Evolutionary conservation across 768 basidiomycete genomes (phyloP).

Genomic region (Fomitopsis pulvina): DNA sequence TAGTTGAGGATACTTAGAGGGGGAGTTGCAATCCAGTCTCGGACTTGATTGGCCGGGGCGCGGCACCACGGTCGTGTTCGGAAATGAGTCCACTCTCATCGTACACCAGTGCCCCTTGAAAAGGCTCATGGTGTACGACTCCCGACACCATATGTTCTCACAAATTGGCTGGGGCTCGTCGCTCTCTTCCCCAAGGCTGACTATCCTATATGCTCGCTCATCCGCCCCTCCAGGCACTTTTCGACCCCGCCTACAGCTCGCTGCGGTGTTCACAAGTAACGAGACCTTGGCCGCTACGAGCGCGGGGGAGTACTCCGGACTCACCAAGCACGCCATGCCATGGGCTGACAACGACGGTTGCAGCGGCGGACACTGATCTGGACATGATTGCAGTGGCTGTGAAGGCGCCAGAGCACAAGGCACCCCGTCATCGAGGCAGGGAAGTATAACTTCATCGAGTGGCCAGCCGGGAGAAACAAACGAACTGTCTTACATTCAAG

Average conservation of each 20-base stretch:
- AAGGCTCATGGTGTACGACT: too few relatives aligned
- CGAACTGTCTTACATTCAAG: too few relatives aligned
- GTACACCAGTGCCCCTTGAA: too few relatives aligned
- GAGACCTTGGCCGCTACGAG: slow-evolving; percentile 3
- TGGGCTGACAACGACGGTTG: slow-evolving; percentile 24
- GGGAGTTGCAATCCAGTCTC: too few relatives aligned
- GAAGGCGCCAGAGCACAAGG: slow-evolving; percentile 26
- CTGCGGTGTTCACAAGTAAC: slow-evolving; percentile 6
- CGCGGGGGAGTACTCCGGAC: slow-evolving; percentile 18
- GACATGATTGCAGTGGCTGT: slow-evolving; percentile 32
- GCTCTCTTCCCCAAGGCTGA: slow-evolving; percentile 8
- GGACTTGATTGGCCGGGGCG: too few relatives aligned
- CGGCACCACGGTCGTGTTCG: too few relatives aligned
- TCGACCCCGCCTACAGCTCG: slow-evolving; percentile 7
- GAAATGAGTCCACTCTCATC: too few relatives aligned
- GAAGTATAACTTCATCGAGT: slow-evolving; percentile 35
- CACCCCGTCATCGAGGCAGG: slow-evolving; percentile 29
- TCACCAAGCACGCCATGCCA: slow-evolving; percentile 24
- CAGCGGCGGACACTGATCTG: slow-evolving; percentile 28
- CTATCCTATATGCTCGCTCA: slow-evolving; percentile 5
- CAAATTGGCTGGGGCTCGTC: slow-evolving; percentile 28
- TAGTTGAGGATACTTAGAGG: too few relatives aligned
- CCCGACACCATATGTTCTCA: slow-evolving; percentile 10
- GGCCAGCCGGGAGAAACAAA: slow-evolving; percentile 30
- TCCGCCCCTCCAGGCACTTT: background rate